phyloP scores from a whole-genome alignment of 805 yeast species.

The Clavispora carvajalis region DNA sequence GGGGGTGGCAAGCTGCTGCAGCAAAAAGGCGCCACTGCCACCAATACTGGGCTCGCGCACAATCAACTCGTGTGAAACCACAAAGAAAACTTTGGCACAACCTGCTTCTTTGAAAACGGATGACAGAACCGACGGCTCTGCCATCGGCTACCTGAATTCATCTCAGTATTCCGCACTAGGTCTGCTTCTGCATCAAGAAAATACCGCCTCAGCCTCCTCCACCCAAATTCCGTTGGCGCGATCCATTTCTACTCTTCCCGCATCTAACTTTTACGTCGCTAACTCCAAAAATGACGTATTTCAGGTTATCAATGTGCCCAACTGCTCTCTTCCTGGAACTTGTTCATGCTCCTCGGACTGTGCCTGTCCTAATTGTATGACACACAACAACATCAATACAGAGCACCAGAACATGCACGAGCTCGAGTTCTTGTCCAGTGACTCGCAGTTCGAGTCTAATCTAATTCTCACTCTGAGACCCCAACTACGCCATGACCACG shows the following conservation, averaged over 20 bases:
- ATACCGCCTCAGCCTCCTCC: background rate
- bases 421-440: conserved; percentile 9
- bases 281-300: conserved; percentile 5
- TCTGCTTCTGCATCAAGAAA: too few relatives aligned
- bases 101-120: too few relatives aligned
- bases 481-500: background rate
- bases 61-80: background rate
- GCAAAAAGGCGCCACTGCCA: background rate
- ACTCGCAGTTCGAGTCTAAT: conserved; percentile 9
- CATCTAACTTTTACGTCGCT: background rate
- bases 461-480: conserved; percentile 8
- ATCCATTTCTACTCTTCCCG: background rate
- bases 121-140: too few relatives aligned
- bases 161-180: background rate
- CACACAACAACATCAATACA: conserved; percentile 22
- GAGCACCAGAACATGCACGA: conserved; percentile 6
- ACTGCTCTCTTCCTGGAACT: conserved; percentile 32
- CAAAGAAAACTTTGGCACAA: background rate
- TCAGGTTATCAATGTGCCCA: conserved; percentile 25
- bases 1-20: background rate
- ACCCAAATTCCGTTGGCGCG: background rate
- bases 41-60: background rate
- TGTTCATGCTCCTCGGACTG: conserved; percentile 36
- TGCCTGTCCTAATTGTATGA: conserved; percentile 32
- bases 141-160: too few relatives aligned